These are phyloP conservation scores for Excoecaria cochinchinensis DNA, from an alignment of 345 rosid genomes.

Conservation along the genomic window DNA sequence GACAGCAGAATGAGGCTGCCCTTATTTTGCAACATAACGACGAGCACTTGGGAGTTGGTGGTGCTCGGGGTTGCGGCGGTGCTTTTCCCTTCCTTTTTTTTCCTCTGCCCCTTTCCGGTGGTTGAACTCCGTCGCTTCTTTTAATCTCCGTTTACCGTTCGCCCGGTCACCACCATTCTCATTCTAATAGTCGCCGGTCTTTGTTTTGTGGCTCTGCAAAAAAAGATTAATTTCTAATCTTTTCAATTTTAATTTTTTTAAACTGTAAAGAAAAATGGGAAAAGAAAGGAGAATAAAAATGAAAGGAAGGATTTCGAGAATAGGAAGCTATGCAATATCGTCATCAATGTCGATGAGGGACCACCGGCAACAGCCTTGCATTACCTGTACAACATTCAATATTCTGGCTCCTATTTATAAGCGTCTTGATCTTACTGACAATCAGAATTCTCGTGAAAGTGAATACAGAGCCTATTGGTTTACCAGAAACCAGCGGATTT, in stretches of 20 bases:
- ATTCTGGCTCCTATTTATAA: slow-evolving; percentile 91
- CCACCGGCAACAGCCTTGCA: slow-evolving; percentile 68
- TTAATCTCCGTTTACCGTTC: not conserved
- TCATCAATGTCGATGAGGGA: slow-evolving; percentile 58
- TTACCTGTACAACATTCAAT: slow-evolving; percentile 81
- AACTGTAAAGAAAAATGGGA: slow-evolving; percentile 10
- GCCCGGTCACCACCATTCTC: not conserved
- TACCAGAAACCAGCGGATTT: slow-evolving; percentile 68
- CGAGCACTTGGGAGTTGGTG: too few species aligned
- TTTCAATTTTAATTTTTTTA: too few species aligned
- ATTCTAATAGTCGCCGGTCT: not conserved
- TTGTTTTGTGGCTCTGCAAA: not conserved
- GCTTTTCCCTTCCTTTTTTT: not conserved
- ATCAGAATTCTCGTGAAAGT: slow-evolving; percentile 72
- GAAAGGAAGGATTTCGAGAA: slow-evolving; percentile 64
- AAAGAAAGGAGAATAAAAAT: slow-evolving; percentile 31
- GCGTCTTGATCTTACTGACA: slow-evolving; percentile 42
- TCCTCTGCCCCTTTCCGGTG: not conserved
- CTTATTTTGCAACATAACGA: too few species aligned
- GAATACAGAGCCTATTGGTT: slow-evolving; percentile 69
- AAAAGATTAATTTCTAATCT: too few species aligned
- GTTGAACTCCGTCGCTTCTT: not conserved
- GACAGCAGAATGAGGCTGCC: not conserved
- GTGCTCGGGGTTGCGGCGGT: too few species aligned
- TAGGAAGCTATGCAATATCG: slow-evolving; percentile 86